Evolutionary conservation across 2,329 filamentous ascomycete genomes (phyloP).

Genomic region (Penicillium sp.): DNA sequence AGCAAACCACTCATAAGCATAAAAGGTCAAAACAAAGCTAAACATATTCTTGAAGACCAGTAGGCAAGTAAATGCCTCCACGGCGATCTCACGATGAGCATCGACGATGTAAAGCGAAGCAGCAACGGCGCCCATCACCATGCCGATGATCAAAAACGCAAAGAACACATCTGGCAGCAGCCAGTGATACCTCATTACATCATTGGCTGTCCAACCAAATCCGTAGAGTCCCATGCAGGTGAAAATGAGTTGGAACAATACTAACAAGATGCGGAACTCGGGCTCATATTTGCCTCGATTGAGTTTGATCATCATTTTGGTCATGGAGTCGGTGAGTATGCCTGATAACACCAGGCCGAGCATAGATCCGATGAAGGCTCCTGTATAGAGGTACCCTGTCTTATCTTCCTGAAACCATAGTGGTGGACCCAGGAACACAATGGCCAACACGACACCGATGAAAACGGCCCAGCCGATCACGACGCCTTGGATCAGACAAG

Average conservation of each 20-base stretch:
- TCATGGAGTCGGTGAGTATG: conserved; percentile 65
- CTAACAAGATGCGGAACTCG: conserved; percentile 79
- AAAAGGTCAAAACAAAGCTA: conserved; percentile 77
- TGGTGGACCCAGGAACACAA: conserved; percentile 73
- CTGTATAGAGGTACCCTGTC: conserved; percentile 81
- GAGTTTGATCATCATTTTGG: conserved; percentile 61
- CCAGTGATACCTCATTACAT: conserved; percentile 62
- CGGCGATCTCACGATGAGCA: conserved; percentile 77
- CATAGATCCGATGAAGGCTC: conserved; percentile 77
- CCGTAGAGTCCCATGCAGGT: conserved; percentile 76
- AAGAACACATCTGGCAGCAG: conserved; percentile 76
- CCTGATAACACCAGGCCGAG: conserved; percentile 73
- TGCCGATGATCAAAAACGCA: conserved; percentile 74
- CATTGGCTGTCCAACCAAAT: conserved; percentile 67
- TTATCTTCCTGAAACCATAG: conserved; percentile 75
- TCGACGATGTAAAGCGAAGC: conserved; percentile 86
- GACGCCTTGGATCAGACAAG: conserved; percentile 73
- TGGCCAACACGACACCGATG: conserved; percentile 76
- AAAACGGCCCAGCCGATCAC: conserved; percentile 96
- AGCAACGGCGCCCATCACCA: conserved; percentile 86
- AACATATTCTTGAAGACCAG: conserved; percentile 95
- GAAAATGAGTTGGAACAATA: conserved; percentile 74
- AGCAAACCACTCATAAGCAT: conserved; percentile 77
- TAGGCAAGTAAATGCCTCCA: conserved; percentile 85
- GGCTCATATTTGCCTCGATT: conserved; percentile 86